Evolutionary conservation across 805 yeast species (phyloP).

Genomic region (Candida ovalis): DNA sequence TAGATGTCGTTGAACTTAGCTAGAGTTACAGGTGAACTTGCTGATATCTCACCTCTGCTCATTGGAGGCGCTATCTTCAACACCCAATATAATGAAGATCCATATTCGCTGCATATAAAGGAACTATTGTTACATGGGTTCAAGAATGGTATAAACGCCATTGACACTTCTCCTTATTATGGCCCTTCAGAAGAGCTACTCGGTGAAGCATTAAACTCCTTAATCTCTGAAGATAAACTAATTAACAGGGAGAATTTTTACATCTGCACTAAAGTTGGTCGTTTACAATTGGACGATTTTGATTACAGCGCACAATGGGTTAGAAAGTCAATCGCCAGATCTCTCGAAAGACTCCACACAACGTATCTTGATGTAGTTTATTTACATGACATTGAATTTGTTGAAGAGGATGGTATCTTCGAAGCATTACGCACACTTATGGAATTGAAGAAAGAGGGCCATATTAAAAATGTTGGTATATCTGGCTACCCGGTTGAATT

Average conservation of each 20-base stretch:
- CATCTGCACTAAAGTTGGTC: conserved; percentile 84
- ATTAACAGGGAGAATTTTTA: conserved; percentile 60
- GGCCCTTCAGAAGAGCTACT: conserved; percentile 79
- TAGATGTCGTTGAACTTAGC: conserved; percentile 19
- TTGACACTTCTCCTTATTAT: conserved; percentile 92
- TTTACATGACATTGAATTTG: conserved; percentile 88
- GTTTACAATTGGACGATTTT: conserved; percentile 63
- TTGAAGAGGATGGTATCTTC: conserved; percentile 46
- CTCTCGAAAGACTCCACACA: conserved; percentile 63
- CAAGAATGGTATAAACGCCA: conserved; percentile 62
- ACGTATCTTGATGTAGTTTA: conserved; percentile 75
- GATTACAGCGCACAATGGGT: conserved; percentile 67
- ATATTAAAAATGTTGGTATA: conserved; percentile 64
- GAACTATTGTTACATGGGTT: conserved; percentile 61
- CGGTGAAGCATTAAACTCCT: conserved; percentile 57
- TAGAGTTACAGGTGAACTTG: conserved; percentile 24
- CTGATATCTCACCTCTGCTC: conserved; percentile 52
- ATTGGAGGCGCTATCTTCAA: conserved; percentile 91
- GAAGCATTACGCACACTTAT: conserved; percentile 63
- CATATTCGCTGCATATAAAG: conserved; percentile 52
- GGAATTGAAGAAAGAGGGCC: conserved; percentile 58
- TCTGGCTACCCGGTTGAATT: conserved; percentile 85
- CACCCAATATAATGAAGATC: conserved; percentile 71
- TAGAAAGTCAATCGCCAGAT: conserved; percentile 58
- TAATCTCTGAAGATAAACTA: conserved; percentile 31